phyloP scores from a whole-genome alignment of 306 rosid genomes.

The Abrus pulchellus region DNA sequence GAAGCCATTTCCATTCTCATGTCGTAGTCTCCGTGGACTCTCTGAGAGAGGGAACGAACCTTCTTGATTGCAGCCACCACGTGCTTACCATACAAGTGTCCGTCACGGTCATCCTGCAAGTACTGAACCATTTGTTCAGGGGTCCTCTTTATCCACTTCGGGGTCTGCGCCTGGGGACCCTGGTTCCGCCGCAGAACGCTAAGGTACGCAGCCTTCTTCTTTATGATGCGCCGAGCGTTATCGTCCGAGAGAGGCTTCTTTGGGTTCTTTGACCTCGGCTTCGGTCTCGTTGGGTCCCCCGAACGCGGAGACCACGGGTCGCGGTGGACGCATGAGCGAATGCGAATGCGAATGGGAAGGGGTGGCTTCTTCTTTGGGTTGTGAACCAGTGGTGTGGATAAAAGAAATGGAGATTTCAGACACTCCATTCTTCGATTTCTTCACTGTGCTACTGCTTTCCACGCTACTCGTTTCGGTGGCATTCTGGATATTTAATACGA shows the following conservation, averaged over 20 bases:
- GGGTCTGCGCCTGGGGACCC: slow-evolving; percentile 89
- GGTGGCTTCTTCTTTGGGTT: slow-evolving; percentile 33
- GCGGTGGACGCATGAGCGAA: slow-evolving; percentile 58
- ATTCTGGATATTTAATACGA: no score
- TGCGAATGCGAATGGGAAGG: neutral
- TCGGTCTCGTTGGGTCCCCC: slow-evolving; percentile 72
- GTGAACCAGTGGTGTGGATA: slow-evolving; percentile 36
- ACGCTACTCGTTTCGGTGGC: no score
- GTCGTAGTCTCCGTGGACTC: slow-evolving; percentile 61
- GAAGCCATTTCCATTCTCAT: slow-evolving; percentile 83
- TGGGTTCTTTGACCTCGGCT: slow-evolving; percentile 62
- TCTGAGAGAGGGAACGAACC: slow-evolving; percentile 73
- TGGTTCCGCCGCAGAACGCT: slow-evolving; percentile 77
- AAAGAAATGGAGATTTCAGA: slow-evolving; percentile 64
- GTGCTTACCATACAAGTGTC: slow-evolving; percentile 80
- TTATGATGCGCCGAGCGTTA: slow-evolving; percentile 94
- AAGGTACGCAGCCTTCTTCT: slow-evolving; percentile 69
- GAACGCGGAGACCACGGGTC: slow-evolving; percentile 87
- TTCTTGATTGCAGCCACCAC: slow-evolving; percentile 86
- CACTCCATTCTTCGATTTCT: slow-evolving; percentile 56
- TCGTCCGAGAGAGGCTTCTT: slow-evolving; percentile 86
- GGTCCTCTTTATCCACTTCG: slow-evolving; percentile 83
- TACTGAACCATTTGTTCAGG: slow-evolving; percentile 95
- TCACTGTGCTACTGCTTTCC: no score
- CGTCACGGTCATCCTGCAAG: slow-evolving; percentile 76